These are phyloP conservation scores for Colletotrichum phormii DNA, from an alignment of 2,329 filamentous ascomycete genomes.

Conservation along the genomic window DNA sequence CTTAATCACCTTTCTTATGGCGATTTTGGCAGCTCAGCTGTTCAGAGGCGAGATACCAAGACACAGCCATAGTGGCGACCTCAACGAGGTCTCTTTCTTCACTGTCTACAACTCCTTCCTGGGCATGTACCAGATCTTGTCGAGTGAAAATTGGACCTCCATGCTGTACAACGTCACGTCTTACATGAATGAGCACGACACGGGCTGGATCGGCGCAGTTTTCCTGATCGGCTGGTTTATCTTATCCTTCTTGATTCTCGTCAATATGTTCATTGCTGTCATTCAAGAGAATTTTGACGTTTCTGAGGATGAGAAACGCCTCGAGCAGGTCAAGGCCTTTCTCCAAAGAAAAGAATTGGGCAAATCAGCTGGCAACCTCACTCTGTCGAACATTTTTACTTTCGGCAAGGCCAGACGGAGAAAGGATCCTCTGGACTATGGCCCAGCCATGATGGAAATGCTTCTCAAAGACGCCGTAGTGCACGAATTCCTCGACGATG, in stretches of 20 bases:
- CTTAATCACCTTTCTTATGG: conserved; percentile 90
- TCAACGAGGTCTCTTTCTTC: conserved; percentile 80
- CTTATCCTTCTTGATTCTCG: conserved; percentile 90
- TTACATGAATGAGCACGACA: conserved; percentile 72
- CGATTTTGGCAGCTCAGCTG: conserved; percentile 92
- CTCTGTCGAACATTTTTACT: conserved; percentile 77
- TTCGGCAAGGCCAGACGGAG: conserved; percentile 69
- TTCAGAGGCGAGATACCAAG: conserved; percentile 87
- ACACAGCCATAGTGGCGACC: conserved; percentile 69
- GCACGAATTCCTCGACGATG: conserved; percentile 90
- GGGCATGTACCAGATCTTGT: conserved; percentile 97
- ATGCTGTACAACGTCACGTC: conserved; percentile 86
- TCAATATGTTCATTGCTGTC: conserved; percentile 99
- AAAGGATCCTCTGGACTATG: conserved; percentile 90
- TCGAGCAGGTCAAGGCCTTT: conserved; percentile 96
- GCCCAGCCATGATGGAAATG: conserved; percentile 94
- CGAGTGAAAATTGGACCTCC: conserved; percentile 94
- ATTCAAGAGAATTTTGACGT: conserved; percentile 99
- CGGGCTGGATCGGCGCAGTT: conserved; percentile 91
- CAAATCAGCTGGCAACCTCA: conserved; percentile 77
- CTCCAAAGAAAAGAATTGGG: conserved; percentile 90
- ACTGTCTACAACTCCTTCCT: conserved; percentile 96
- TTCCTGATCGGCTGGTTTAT: conserved; percentile 98
- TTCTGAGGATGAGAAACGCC: conserved; percentile 95
- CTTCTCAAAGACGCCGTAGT: conserved; percentile 96